A percentile compares a stretch with the other conserved stretches of the same genome.
Conservation (phyloP, 1,284 basidiomycete genomes). For the Blastosporella zonata region DNA sequence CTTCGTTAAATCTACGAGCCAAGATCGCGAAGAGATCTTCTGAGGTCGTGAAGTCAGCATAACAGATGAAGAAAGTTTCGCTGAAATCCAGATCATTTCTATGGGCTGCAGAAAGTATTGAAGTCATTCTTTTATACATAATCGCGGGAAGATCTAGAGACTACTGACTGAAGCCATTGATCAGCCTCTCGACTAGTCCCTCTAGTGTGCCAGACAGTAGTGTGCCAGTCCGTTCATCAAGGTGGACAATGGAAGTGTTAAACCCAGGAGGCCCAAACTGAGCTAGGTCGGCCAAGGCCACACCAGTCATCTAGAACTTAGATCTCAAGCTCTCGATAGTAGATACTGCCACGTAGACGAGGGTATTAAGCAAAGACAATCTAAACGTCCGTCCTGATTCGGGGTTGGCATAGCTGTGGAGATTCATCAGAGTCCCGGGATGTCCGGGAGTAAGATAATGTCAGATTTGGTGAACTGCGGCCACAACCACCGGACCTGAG, state of each 20-base stretch:
- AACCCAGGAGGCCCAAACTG: constrained; percentile 10
- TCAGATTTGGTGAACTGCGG: too few species aligned
- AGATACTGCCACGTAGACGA: constrained; percentile 1
- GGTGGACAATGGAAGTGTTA: constrained; percentile 20
- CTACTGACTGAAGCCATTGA: constrained; percentile 32
- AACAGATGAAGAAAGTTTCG: constrained; percentile 37
- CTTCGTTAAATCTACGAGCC: constrained; percentile 33
- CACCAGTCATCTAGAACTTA: constrained; percentile 15
- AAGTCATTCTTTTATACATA: neutral
- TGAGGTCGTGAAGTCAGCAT: constrained; percentile 37
- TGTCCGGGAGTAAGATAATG: too few species aligned
- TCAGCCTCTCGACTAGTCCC: constrained; percentile 37
- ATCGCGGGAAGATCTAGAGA: neutral
- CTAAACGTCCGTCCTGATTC: neutral
- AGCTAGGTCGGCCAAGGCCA: constrained; percentile 13
- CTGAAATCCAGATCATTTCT: constrained; percentile 33
- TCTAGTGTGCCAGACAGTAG: constrained; percentile 39
- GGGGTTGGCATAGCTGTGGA: neutral
- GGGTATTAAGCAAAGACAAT: neutral
- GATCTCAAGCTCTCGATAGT: neutral
- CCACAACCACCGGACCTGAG: too few species aligned
- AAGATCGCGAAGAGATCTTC: constrained; percentile 35
- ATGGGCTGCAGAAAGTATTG: constrained; percentile 22
- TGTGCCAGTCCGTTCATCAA: constrained; percentile 23
- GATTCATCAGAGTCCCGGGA: neutral